Evolutionary conservation across 306 rosid species (phyloP).

Genomic region (Geum urbanum): DNA sequence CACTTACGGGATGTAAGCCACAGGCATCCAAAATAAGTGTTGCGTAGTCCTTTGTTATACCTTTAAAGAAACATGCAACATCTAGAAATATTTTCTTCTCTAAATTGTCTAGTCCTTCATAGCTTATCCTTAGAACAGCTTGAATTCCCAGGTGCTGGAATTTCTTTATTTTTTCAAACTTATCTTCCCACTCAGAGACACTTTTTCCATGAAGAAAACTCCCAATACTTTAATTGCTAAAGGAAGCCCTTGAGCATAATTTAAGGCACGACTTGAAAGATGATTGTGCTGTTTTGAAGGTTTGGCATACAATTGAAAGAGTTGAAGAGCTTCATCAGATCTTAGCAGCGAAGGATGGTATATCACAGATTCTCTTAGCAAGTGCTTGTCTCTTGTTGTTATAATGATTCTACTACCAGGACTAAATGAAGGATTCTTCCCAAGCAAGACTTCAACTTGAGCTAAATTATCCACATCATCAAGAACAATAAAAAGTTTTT

Average conservation of each 20-base stretch:
- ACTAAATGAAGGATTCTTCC: neutral
- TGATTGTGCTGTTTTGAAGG: neutral
- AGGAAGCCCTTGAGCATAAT: conserved; percentile 13
- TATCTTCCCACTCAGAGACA: neutral
- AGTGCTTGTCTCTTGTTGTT: conserved; percentile 15
- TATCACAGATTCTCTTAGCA: neutral
- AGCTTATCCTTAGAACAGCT: conserved; percentile 19
- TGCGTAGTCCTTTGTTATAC: conserved; percentile 21
- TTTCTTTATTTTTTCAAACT: conserved; percentile 10
- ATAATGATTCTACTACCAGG: conserved; percentile 25
- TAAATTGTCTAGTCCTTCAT: conserved; percentile 20
- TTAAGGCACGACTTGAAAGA: conserved; percentile 3
- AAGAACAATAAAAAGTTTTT: conserved; percentile 17
- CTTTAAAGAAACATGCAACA: conserved; percentile 41
- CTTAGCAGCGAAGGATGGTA: conserved; percentile 1
- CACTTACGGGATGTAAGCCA: conserved; percentile 26
- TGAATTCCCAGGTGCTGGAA: conserved; percentile 13
- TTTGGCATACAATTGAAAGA: conserved; percentile 14
- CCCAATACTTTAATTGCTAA: conserved; percentile 11
- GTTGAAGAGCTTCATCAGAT: conserved; percentile 6
- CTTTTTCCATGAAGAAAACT: conserved; percentile 10
- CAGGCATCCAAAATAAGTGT: conserved; percentile 17
- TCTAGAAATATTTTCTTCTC: conserved; percentile 30
- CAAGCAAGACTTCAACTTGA: conserved; percentile 22
- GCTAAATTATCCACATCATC: conserved; percentile 15